Conservation (phyloP, 2,329 filamentous ascomycete genomes). For the Capronia epimyces region DNA sequence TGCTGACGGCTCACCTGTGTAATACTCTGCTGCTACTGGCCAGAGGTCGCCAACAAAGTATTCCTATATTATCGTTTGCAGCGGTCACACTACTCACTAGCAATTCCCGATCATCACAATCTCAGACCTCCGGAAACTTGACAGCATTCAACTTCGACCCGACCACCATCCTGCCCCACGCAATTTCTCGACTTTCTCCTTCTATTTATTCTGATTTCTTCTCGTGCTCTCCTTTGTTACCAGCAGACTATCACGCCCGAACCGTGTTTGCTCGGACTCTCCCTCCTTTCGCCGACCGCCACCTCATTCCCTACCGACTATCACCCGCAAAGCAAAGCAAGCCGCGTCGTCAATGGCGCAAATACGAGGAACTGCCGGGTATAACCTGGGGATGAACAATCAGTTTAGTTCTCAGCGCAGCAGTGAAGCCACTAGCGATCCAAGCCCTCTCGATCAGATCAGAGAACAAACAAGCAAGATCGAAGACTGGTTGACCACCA, state of each 20-base stretch:
- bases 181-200: conserved; percentile 6
- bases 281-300: neutral
- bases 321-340: neutral
- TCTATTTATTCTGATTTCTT: conserved; percentile 2
- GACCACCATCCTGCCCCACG: conserved; percentile 5
- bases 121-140: conserved; percentile 9
- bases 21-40: too few relatives aligned
- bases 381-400: conserved; percentile 72
- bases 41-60: too few relatives aligned
- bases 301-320: neutral
- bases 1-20: too few relatives aligned
- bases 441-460: conserved; percentile 79
- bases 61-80: too few relatives aligned
- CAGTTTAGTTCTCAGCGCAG: conserved; percentile 61
- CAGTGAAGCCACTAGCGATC: conserved; percentile 59
- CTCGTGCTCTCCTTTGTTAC: neutral
- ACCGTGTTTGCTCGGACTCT: neutral
- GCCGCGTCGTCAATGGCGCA: conserved; percentile 43
- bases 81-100: too few relatives aligned
- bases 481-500: conserved; percentile 81
- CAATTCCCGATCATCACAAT: conserved; percentile 2
- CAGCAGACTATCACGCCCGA: neutral
- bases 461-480: conserved; percentile 97
- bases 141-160: conserved; percentile 9
- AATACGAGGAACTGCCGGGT: conserved; percentile 66